Conservation (phyloP, 1,139 yeast species). For the Lodderomyces parapsilosis region DNA sequence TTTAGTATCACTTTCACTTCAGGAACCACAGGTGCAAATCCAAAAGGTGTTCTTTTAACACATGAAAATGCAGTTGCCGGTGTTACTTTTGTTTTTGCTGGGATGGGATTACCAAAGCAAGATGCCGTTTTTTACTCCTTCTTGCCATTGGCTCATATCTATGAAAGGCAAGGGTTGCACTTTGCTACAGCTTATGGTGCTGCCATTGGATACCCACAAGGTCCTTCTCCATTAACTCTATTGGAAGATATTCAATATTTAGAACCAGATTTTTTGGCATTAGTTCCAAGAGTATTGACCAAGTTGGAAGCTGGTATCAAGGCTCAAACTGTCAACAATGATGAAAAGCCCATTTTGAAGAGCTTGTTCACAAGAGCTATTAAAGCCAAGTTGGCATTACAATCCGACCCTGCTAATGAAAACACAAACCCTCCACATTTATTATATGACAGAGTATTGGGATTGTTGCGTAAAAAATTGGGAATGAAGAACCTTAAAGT, state of each 20-base stretch:
- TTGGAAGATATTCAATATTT: slow-evolving; percentile 37
- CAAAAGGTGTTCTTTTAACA: slow-evolving; percentile 70
- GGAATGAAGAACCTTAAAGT: slow-evolving; percentile 33
- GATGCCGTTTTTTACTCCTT: slow-evolving; percentile 17
- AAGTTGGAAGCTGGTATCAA: slow-evolving; percentile 47
- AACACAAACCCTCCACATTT: slow-evolving; percentile 19
- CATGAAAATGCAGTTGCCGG: slow-evolving; percentile 57
- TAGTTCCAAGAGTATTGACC: slow-evolving; percentile 41
- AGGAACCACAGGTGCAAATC: slow-evolving; percentile 69
- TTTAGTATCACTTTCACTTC: slow-evolving; percentile 76
- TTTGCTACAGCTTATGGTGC: slow-evolving; percentile 26
- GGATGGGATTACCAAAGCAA: slow-evolving; percentile 11
- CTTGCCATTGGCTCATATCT: slow-evolving; percentile 58
- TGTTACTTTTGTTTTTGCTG: slow-evolving; percentile 27
- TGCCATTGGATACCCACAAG: slow-evolving; percentile 42
- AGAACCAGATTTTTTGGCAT: slow-evolving; percentile 34
- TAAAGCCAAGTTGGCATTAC: slow-evolving; percentile 30
- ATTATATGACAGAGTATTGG: slow-evolving; percentile 30
- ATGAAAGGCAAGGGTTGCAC: slow-evolving; percentile 41
- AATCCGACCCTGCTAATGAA: slow-evolving; percentile 16
- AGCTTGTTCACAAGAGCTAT: slow-evolving; percentile 29
- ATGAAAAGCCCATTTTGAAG: slow-evolving; percentile 34
- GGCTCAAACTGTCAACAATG: slow-evolving; percentile 41
- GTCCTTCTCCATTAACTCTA: slow-evolving; percentile 35
- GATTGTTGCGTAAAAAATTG: slow-evolving; percentile 30